These are phyloP conservation scores for Paramyrothecium roridum DNA, from an alignment of 2,329 filamentous ascomycete genomes.

Conservation along the genomic window DNA sequence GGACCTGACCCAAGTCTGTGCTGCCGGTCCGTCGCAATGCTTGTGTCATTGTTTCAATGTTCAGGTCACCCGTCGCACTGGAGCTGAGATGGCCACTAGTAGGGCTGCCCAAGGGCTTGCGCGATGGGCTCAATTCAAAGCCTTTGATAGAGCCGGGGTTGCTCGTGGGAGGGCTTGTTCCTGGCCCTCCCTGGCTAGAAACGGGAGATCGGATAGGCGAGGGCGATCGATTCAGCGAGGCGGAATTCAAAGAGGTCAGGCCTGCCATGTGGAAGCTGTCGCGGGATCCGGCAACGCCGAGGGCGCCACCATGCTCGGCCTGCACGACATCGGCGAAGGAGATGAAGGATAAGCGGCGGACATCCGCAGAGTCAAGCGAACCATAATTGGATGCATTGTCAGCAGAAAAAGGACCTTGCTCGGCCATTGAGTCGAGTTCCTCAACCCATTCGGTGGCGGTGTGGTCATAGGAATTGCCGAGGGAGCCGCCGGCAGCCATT, in stretches of 20 bases:
- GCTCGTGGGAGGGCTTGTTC: constrained; percentile 72
- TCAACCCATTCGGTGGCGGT: constrained; percentile 51
- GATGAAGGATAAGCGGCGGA: constrained; percentile 87
- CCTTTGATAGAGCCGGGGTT: constrained; percentile 72
- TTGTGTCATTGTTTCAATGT: constrained; percentile 92
- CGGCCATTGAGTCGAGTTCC: constrained; percentile 53
- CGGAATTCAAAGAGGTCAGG: constrained; percentile 57
- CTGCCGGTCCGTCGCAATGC: constrained; percentile 82
- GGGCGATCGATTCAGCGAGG: constrained; percentile 62
- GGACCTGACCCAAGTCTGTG: constrained; percentile 63
- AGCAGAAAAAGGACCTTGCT: constrained; percentile 37
- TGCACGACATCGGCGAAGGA: constrained; percentile 96
- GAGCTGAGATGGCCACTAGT: constrained; percentile 51
- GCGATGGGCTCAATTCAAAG: constrained; percentile 64
- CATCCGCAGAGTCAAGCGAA: constrained; percentile 69
- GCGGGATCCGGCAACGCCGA: constrained; percentile 49
- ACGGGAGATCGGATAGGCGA: constrained; percentile 78
- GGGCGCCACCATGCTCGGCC: constrained; percentile 66
- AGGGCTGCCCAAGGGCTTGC: constrained; percentile 62
- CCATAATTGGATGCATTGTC: constrained; percentile 75
- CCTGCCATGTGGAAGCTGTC: constrained; percentile 70
- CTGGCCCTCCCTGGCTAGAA: constrained; percentile 60
- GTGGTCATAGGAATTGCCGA: constrained; percentile 34
- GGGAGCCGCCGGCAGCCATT: constrained; percentile 49
- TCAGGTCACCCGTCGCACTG: constrained; percentile 59